Percentiles rank a stretch among this genome's conserved stretches.
Evolutionary conservation across 2,329 filamentous ascomycete species (phyloP).

Genomic region (Fusarium xylarioides): DNA sequence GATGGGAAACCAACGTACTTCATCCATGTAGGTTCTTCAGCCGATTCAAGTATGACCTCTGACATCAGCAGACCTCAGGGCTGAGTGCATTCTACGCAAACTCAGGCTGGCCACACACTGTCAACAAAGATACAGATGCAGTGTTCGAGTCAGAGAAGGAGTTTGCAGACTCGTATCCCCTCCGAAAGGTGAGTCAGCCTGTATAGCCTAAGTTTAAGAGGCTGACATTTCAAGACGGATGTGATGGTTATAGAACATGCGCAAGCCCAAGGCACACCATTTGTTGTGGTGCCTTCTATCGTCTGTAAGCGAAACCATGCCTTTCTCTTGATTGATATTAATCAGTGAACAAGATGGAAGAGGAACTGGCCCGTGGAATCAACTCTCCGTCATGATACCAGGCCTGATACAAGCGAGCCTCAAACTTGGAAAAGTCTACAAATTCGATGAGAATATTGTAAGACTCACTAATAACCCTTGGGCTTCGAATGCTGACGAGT

Average conservation of each 20-base stretch:
- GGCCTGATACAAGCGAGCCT: background rate
- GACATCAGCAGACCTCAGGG: background rate
- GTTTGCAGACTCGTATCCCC: background rate
- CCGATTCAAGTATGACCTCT: no score
- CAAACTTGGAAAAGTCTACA: background rate
- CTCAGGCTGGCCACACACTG: background rate
- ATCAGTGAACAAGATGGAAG: background rate
- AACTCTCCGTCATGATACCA: background rate
- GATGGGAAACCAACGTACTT: background rate
- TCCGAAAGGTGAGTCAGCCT: background rate
- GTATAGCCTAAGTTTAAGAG: fast-evolving
- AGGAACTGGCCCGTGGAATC: background rate
- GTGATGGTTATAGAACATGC: background rate
- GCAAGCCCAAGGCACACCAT: background rate
- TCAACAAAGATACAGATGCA: background rate
- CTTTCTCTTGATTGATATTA: fast-evolving
- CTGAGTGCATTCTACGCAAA: background rate
- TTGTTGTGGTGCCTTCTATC: background rate
- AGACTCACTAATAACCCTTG: no score
- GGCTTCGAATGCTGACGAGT: background rate
- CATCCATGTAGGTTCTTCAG: background rate
- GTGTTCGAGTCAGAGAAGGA: background rate
- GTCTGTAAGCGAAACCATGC: background rate
- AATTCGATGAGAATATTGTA: background rate
- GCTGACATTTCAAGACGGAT: background rate